Evolutionary conservation across 1,284 basidiomycete genomes (phyloP).

Genomic region (Pholiota adiposa): DNA sequence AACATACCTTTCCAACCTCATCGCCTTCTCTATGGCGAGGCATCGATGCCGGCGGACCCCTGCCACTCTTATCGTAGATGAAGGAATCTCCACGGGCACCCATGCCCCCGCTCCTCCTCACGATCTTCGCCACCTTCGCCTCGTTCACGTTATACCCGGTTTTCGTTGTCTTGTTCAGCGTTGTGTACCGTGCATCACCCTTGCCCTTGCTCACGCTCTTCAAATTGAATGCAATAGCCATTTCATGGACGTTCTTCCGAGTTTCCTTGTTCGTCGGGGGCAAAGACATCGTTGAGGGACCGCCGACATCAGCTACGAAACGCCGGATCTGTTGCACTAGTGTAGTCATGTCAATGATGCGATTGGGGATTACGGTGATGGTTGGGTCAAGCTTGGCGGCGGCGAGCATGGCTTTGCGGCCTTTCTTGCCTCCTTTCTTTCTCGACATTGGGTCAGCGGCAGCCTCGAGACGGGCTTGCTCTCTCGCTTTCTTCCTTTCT

Average conservation of each 20-base stretch:
- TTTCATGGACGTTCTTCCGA: conserved; percentile 75
- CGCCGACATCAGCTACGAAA: conserved; percentile 65
- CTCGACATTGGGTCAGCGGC: conserved; percentile 58
- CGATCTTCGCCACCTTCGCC: conserved; percentile 58
- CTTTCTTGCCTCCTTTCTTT: conserved; percentile 71
- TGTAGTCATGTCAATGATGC: conserved; percentile 55
- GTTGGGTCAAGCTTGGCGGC: conserved; percentile 53
- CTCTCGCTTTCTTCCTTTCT: conserved; percentile 69
- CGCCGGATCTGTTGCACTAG: conserved; percentile 71
- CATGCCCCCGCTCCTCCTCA: conserved; percentile 40
- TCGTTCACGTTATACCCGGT: conserved; percentile 59
- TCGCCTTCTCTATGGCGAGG: conserved; percentile 71
- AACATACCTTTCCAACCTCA: conserved; percentile 69
- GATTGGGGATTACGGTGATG: conserved; percentile 49
- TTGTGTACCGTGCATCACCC: conserved; percentile 67
- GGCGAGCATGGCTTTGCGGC: conserved; percentile 63
- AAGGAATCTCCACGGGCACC: conserved; percentile 38
- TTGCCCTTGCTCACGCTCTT: conserved; percentile 79
- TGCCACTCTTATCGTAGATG: conserved; percentile 33
- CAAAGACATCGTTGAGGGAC: conserved; percentile 59
- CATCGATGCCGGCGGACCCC: conserved; percentile 26
- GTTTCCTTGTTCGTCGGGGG: conserved; percentile 78
- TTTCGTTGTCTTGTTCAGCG: conserved; percentile 67
- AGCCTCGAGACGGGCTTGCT: conserved; percentile 54
- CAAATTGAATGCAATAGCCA: conserved; percentile 77